Evolutionary conservation across 2,329 filamentous ascomycete genomes (phyloP).

Genomic region (Nemania bipapillata): DNA sequence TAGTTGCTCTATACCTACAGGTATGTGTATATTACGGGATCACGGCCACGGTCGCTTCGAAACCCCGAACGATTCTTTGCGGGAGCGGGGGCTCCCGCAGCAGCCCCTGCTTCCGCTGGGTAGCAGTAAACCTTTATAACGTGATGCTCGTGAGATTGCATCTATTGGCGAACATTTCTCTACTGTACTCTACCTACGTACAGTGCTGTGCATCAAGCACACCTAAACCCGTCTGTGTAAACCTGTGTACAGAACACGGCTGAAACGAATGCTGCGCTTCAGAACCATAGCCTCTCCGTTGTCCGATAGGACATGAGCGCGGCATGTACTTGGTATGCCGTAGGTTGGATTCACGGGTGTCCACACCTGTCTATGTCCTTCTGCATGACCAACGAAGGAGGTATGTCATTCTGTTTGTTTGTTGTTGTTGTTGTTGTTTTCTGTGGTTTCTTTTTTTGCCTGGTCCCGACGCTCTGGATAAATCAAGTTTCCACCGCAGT

Average conservation of each 20-base stretch:
- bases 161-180: slow-evolving; percentile 4
- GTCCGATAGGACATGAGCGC: background rate
- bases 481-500: slow-evolving; percentile 22
- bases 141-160: slow-evolving; percentile 11
- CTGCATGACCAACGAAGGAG: slow-evolving; percentile 16
- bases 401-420: too few species aligned
- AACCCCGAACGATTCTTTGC: slow-evolving; percentile 15
- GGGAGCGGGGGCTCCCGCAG: slow-evolving; percentile 29
- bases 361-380: slow-evolving; percentile 1
- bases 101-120: slow-evolving; percentile 27
- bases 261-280: background rate
- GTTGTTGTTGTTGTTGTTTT: too few species aligned
- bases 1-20: background rate
- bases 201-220: too few species aligned
- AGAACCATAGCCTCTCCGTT: background rate
- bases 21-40: slow-evolving; percentile 9
- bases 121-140: slow-evolving; percentile 4
- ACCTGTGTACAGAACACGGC: background rate
- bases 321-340: too few species aligned
- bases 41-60: slow-evolving; percentile 5
- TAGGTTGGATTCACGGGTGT: slow-evolving; percentile 3
- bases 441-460: slow-evolving; percentile 11
- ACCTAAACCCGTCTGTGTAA: background rate
- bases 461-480: slow-evolving; percentile 36
- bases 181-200: too few species aligned